Evolutionary conservation across 352 stramenopile genomes (phyloP), one percentile per base, ranked within the genome.

Genomic region (Phytophthora fragariaefolia): DNA sequence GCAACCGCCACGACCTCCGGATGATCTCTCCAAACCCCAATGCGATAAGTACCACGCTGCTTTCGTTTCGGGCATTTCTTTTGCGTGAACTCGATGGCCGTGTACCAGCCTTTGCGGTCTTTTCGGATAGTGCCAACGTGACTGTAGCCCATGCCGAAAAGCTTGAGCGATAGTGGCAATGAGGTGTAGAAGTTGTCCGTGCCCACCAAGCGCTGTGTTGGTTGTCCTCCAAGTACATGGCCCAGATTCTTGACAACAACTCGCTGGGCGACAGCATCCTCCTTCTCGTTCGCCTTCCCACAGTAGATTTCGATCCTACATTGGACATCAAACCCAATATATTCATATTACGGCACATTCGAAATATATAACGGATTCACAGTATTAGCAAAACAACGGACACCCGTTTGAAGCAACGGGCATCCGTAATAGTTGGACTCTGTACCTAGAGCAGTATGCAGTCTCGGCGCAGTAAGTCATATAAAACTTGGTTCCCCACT

Each of bases 141-240:
- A 48, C 48, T 51, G 9, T 46, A 20, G 0, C 49, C 45, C 32
- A 60, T 65, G 4, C 48, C 40, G 2, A 68, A 40, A 1, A 72
- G 28, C 6, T 65, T 71, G 10, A 49, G 40, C 18, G 62, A 64
- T 40, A 40, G 10, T 40, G 32, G 32, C 1, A 69, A 47, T n/a
- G 62, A 70, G 1, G 54, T 60, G 47, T 69, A 63, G 47, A 58
- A 55, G 24, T 69, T 69, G 36, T 63, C 52, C 4, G 51, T 63
- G 8, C 24, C 43, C 9, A 69, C 58, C 17, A 69, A 20, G 2
- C 36, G 36, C 6, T 56, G 47, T 0, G 46, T 22, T 13, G 24
- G n/a, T 36, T 66, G 59, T 4, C 43, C 49, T 4, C 34, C 12
- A 13, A 60, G 59, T 28, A 58, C 59, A n/a, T 40, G 32, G 12